Percentiles rank a stretch among this genome's conserved stretches.
Evolutionary conservation across 1,284 basidiomycete genomes (phyloP).

Genomic region (Leccinum insolens): DNA sequence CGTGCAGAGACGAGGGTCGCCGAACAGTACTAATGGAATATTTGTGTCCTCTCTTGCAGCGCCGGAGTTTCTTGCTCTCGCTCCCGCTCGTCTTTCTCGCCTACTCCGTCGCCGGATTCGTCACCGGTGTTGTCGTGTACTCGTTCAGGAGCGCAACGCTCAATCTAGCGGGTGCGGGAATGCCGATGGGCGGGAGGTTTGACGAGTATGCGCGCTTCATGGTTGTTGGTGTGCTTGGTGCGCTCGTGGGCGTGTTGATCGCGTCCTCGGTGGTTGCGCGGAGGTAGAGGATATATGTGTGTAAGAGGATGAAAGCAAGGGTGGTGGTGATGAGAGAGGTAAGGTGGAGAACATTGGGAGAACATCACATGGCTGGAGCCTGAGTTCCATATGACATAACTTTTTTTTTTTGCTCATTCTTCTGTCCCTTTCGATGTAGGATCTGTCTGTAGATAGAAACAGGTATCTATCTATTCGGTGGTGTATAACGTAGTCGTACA

Average conservation of each 20-base stretch:
- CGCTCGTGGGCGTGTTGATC: conserved; percentile 61
- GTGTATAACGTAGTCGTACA: neutral
- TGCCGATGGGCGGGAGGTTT: conserved; percentile 45
- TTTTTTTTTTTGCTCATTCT: neutral
- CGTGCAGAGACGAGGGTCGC: neutral
- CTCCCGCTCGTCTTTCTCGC: conserved; percentile 74
- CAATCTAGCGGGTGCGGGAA: conserved; percentile 35
- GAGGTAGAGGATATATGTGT: conserved; percentile 12
- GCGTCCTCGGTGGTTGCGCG: conserved; percentile 45
- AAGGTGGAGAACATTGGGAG: neutral
- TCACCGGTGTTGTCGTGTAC: conserved; percentile 66
- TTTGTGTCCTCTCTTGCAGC: conserved; percentile 39
- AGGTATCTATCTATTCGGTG: neutral
- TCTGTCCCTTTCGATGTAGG: neutral
- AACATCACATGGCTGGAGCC: neutral
- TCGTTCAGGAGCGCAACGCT: conserved; percentile 55
- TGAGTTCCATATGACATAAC: neutral
- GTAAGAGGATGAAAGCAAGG: neutral
- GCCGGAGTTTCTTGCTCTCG: conserved; percentile 63
- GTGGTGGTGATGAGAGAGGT: neutral
- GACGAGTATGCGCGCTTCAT: conserved; percentile 64
- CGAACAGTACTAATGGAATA: neutral
- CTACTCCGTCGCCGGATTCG: conserved; percentile 67
- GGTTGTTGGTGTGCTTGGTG: conserved; percentile 62
- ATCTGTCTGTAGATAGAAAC: neutral